Conservation (phyloP, 176 grass and related monocot species). For the Luzula sylvatica region DNA sequence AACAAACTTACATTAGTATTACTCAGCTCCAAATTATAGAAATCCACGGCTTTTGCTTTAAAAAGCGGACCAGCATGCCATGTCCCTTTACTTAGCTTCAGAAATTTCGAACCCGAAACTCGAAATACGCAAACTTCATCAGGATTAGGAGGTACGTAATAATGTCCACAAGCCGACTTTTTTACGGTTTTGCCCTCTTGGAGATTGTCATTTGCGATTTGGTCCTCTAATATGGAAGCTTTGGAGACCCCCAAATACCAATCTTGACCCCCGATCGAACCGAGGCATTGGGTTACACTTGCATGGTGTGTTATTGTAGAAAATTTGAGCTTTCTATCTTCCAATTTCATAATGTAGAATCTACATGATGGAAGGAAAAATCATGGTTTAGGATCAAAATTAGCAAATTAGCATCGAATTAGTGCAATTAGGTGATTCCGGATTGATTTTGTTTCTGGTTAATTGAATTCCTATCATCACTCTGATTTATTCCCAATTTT, state of each 20-base stretch:
- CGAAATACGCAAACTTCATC: constrained; percentile 67
- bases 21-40: constrained; percentile 96
- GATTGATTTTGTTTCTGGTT: not conserved
- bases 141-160: constrained; percentile 54
- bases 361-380: constrained; percentile 13
- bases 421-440: not conserved
- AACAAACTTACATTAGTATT: constrained; percentile 84
- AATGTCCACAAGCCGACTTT: constrained; percentile 42
- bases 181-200: constrained; percentile 26
- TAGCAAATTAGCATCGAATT: not conserved
- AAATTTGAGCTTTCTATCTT: constrained; percentile 49
- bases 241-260: constrained; percentile 87
- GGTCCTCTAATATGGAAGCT: constrained; percentile 50
- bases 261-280: constrained; percentile 59
- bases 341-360: constrained; percentile 75
- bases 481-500: too few relatives aligned
- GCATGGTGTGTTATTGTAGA: constrained; percentile 75
- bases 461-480: not conserved
- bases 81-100: constrained; percentile 79
- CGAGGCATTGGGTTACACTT: constrained; percentile 89
- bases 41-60: constrained; percentile 57
- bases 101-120: constrained; percentile 67
- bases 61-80: constrained; percentile 93
- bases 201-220: constrained; percentile 18
- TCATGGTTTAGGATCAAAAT: not conserved